Conservation (phyloP, 2,329 filamentous ascomycete genomes). For the Fusarium sp. region DNA sequence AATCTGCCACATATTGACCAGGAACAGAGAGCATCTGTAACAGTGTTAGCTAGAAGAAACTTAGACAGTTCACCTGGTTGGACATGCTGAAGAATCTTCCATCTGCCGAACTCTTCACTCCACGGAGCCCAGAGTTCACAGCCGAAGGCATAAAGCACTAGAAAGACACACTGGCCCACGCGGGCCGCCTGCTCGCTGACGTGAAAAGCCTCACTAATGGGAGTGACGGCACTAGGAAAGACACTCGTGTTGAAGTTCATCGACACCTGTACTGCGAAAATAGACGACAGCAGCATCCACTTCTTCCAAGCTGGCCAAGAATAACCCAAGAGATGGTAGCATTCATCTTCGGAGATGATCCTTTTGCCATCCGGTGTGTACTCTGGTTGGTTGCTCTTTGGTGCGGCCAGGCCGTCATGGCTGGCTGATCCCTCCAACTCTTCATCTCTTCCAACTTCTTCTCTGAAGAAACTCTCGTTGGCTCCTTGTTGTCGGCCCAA, state of each 20-base stretch:
- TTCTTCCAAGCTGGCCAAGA: slow-evolving; percentile 73
- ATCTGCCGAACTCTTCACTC: slow-evolving; percentile 84
- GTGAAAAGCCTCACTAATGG: slow-evolving; percentile 75
- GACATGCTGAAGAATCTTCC: slow-evolving; percentile 75
- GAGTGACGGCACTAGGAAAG: slow-evolving; percentile 76
- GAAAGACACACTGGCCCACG: slow-evolving; percentile 81
- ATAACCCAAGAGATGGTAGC: slow-evolving; percentile 75
- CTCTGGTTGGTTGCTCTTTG: background rate
- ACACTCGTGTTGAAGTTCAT: slow-evolving; percentile 85
- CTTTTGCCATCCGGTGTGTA: slow-evolving; percentile 51
- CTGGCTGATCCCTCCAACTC: background rate
- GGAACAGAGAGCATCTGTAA: slow-evolving; percentile 68
- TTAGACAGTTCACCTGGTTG: no score
- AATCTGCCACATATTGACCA: slow-evolving; percentile 83
- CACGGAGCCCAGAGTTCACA: slow-evolving; percentile 90
- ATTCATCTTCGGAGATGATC: slow-evolving; percentile 67
- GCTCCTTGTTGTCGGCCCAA: background rate
- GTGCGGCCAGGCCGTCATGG: background rate
- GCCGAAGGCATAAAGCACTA: slow-evolving; percentile 85
- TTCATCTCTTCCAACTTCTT: background rate
- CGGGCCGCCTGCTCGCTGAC: slow-evolving; percentile 78
- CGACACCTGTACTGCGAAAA: slow-evolving; percentile 80
- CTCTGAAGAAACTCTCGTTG: background rate
- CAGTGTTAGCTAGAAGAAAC: background rate
- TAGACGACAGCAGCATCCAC: slow-evolving; percentile 78